These are phyloP conservation scores for Paraphaeosphaeria minitans DNA, from an alignment of 2,329 filamentous ascomycete genomes.

Conservation along the genomic window DNA sequence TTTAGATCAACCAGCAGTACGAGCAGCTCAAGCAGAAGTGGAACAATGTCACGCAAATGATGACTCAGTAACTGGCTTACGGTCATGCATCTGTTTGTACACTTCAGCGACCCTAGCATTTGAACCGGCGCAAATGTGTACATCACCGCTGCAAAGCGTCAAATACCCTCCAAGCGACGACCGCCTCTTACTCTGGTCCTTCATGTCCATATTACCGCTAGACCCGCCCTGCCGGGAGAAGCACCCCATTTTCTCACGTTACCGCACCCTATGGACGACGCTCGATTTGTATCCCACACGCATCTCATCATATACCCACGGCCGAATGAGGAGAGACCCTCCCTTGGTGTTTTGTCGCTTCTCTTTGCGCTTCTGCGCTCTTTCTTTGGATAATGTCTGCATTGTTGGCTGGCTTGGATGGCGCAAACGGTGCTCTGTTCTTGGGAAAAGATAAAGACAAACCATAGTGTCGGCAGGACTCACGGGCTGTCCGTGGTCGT, in stretches of 20 bases:
- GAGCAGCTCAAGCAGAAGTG: slow-evolving; percentile 57
- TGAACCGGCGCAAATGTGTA: slow-evolving; percentile 12
- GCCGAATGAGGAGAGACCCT: slow-evolving; percentile 18
- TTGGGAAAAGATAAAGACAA: slow-evolving; percentile 10
- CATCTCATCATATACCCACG: slow-evolving; percentile 34
- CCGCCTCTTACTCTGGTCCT: slow-evolving; percentile 33
- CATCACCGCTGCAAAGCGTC: slow-evolving; percentile 25
- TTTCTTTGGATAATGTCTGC: slow-evolving; percentile 20
- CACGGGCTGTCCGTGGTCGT: not conserved
- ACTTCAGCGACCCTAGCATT: not conserved
- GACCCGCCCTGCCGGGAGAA: not conserved
- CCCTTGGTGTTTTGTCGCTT: slow-evolving; percentile 13
- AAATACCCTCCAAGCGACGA: slow-evolving; percentile 25
- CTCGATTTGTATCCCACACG: slow-evolving; percentile 13
- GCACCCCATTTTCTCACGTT: slow-evolving; percentile 1
- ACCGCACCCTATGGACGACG: slow-evolving; percentile 3
- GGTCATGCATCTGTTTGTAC: not conserved
- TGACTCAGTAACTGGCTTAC: slow-evolving; percentile 39
- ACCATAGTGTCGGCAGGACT: not conserved
- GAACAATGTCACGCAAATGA: slow-evolving; percentile 53
- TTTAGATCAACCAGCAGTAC: slow-evolving; percentile 54
- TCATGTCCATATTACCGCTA: slow-evolving; percentile 38
- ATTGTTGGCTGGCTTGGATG: slow-evolving; percentile 16
- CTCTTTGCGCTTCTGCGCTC: slow-evolving; percentile 16
- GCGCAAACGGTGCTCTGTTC: slow-evolving; percentile 15